Evolutionary conservation across 306 rosid genomes (phyloP), one percentile per base, ranked within the genome.

Genomic region (Citrullus colocynthis): DNA sequence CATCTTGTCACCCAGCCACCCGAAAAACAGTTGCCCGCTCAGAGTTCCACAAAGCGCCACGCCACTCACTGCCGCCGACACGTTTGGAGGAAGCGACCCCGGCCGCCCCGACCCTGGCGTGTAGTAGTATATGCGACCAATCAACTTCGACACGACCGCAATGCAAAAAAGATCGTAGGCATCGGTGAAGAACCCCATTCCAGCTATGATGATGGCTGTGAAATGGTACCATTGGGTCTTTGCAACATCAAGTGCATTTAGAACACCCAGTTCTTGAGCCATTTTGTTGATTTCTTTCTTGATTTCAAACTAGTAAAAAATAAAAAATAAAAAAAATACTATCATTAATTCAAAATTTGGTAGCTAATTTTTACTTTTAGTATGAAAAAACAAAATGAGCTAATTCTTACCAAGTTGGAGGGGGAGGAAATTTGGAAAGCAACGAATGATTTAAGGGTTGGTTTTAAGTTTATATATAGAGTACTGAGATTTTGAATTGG

Each of bases 1-100:
- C 78, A 91, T 0, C 74, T 91, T 93, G 87, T 93, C 98, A 4
- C 98, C 96, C 1, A 93, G 94, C 98, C 98, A 93, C 6, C 98
- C 98, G n/a, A 93, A 93, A 81, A 93, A 93, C 62, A 93, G 91
- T 60, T 93, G 98, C 24, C 98, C 97, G 0, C 89, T 76, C 16
- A 93, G 72, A 15, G 98, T 93, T 2, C 98, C 98, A 6, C 83
- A 78, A 0, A 93, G 87, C 2, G 98, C 97, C 7, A 93, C 98
- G 21, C 94, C 98, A 4, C 85, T 90, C 7, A 91, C 98, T 0
- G 96, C 88, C 4, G 96, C 88, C 41, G 91, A 81, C 9, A 91
- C 92, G 17, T 77, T 80, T 0, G 97, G 91, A 13, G 98, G 98
- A 17, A 93, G 84, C 6, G 84, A 81, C 1, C 98, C 97, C 0